A percentile compares a stretch with the other conserved stretches of the same genome.
Evolutionary conservation across 148 eudicot species (phyloP).

Genomic region (Persicaria tinctoria): DNA sequence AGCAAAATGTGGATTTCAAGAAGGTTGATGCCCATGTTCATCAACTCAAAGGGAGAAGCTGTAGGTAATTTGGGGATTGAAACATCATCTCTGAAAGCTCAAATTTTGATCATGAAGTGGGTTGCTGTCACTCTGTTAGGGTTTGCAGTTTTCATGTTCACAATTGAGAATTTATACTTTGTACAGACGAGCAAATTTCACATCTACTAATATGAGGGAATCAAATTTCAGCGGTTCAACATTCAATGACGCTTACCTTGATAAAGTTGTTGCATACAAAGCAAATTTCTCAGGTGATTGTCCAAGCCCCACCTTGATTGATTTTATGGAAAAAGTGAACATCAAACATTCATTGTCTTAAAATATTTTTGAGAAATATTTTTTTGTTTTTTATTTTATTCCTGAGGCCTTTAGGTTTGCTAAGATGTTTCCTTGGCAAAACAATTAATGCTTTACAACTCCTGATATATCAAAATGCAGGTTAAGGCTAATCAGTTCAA

Average conservation of each 20-base stretch:
- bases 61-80: slow-evolving; percentile 12
- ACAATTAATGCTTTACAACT: background rate
- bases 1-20: slow-evolving; percentile 19
- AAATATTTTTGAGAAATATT: background rate
- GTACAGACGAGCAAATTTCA: slow-evolving; percentile 91
- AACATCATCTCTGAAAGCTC: background rate
- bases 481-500: background rate
- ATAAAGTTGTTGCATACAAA: slow-evolving; percentile 95
- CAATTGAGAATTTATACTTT: slow-evolving; percentile 1
- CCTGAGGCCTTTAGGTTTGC: background rate
- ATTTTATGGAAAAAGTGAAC: too few species aligned
- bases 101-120: background rate
- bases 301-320: background rate
- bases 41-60: slow-evolving; percentile 22
- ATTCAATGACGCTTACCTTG: slow-evolving; percentile 95
- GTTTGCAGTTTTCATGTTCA: background rate
- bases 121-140: background rate
- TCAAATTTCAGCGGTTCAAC: slow-evolving; percentile 97
- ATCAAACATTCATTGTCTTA: background rate
- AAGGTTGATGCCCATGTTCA: slow-evolving; percentile 26
- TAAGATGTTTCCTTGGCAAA: too few species aligned
- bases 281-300: slow-evolving; percentile 81
- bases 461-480: background rate
- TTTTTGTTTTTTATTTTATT: background rate
- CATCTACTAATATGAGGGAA: slow-evolving; percentile 96